These are phyloP conservation scores for Adansonia grandidieri DNA, from an alignment of 441 rosid genomes.

Conservation along the genomic window DNA sequence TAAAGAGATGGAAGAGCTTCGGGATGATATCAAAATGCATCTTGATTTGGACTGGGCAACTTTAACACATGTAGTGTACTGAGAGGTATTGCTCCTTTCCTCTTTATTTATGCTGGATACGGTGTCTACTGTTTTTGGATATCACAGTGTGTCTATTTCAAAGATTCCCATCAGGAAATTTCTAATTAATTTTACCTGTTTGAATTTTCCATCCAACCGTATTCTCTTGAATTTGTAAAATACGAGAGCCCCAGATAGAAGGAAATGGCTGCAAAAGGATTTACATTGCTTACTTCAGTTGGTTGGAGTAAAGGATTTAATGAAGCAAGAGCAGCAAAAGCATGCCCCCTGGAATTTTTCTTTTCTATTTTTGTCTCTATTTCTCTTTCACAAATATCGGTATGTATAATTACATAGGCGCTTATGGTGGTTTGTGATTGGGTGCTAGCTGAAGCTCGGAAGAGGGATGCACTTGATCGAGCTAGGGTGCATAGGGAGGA, in stretches of 20 bases:
- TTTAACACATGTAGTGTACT: constrained; percentile 68
- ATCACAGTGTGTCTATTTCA: neutral
- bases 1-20: constrained; percentile 91
- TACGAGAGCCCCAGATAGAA: neutral
- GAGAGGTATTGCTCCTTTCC: constrained; percentile 68
- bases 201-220: neutral
- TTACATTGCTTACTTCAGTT: neutral
- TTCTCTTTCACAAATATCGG: constrained; percentile 14
- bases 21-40: constrained; percentile 90
- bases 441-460: constrained; percentile 94
- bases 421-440: constrained; percentile 87
- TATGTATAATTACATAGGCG: constrained; percentile 54
- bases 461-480: constrained; percentile 85
- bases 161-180: neutral
- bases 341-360: too few relatives aligned
- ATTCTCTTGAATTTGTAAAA: neutral
- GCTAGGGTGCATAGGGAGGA: constrained; percentile 95
- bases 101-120: neutral
- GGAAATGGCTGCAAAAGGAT: neutral
- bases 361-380: too few relatives aligned
- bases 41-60: constrained; percentile 84
- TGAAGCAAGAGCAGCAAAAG: neutral
- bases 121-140: neutral
- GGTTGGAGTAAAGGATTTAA: neutral
- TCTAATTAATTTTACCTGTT: neutral